phyloP scores from a whole-genome alignment of 2,329 filamentous ascomycete species.

The Aspergillus candidus region DNA sequence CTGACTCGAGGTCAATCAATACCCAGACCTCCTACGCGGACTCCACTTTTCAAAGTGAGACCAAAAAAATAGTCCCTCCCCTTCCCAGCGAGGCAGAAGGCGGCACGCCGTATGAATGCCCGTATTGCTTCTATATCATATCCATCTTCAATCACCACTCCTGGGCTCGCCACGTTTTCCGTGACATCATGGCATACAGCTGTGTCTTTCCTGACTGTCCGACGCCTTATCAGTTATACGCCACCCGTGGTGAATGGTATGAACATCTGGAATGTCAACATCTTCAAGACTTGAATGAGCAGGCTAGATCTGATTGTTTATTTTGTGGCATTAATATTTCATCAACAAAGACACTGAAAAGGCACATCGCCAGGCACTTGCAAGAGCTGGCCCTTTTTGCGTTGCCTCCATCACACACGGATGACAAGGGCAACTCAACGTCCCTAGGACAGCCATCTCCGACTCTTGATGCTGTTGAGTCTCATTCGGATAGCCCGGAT shows the following conservation, averaged over 20 bases:
- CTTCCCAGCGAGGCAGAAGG: constrained; percentile 17
- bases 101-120: constrained; percentile 31
- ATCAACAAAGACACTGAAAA: neutral
- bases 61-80: constrained; percentile 24
- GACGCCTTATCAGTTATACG: neutral
- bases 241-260: no score
- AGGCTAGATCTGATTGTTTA: no score
- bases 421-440: no score
- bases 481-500: no score
- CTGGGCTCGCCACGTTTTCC: constrained; percentile 35
- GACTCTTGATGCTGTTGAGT: neutral
- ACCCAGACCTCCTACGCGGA: neutral
- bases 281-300: no score
- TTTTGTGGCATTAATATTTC: no score
- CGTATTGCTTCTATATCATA: constrained; percentile 34
- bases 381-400: constrained; percentile 19
- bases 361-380: constrained; percentile 17
- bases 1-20: no score
- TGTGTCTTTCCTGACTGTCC: constrained; percentile 25
- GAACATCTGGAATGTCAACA: no score
- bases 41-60: constrained; percentile 34
- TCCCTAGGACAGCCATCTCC: no score
- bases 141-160: constrained; percentile 13
- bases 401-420: neutral
- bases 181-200: constrained; percentile 33